Base-by-base conservation (phyloP, 208 protist species). In the Trypanosoma lewisi region DNA sequence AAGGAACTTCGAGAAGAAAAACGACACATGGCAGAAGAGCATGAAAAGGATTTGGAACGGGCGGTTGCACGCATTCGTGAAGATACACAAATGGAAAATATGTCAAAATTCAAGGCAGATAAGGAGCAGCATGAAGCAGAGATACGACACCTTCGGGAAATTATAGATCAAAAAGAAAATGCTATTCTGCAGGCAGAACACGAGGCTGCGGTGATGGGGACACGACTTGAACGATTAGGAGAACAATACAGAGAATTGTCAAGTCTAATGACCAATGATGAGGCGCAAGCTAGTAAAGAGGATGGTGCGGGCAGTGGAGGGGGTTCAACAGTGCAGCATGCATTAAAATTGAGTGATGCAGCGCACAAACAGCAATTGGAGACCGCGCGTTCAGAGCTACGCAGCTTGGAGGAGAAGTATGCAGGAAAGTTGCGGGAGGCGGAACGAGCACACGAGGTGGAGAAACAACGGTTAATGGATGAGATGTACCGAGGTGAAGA, bases 401-500 rank as follows among this genome's bases (percentile, higher is more conserved):
- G 56, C 11, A 53, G 47, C 36, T 30, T 70, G 27, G 67, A 75
- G 33, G 63, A 70, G 12, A 63, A 45, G 30, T 41, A 68, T 48
- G 51, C 55, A 0, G 42, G 0, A 7, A 61, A 61, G 47, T 37
- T 80, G 7, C 56, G 62, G 36, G 67, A 70, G 16, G 56, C 62
- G 4, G 45, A 67, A 14, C 54, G 63, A 2, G 66, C 75, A 65
- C 68, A 77, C 54, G 73, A 87, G 55, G 49, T 63, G 16, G 78
- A 88, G 54, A 68, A 68, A 30, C 49, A 61, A 47, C 77, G 75
- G 36, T 73, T 72, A n/a, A 44, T 80, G 47, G 67, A 75, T n/a
- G 86, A 93, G 49, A 42, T 86, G 25, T 82, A 84, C 33, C 67
- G 64, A 23, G 80, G 81, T 0, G 80, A 93, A 42, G 83, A 85